Percentiles rank a stretch among this genome's conserved stretches.
Evolutionary conservation across 2,329 filamentous ascomycete genomes (phyloP).

Genomic region (Emydomyces testavorans): DNA sequence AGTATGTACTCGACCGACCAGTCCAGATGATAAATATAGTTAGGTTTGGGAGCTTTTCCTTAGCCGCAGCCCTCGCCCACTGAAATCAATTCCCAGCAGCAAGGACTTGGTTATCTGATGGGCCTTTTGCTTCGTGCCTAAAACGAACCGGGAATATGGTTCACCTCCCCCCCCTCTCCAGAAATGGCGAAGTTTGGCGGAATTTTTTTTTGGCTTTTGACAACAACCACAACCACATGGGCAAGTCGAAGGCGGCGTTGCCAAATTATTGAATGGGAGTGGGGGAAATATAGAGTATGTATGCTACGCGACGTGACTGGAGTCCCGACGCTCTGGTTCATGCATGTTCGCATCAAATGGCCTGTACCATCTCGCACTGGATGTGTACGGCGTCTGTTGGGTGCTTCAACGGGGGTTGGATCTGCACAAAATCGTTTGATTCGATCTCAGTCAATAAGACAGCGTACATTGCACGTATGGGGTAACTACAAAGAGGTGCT

Average conservation of each 20-base stretch:
- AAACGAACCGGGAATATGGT: conserved; percentile 7
- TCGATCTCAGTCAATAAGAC: too few relatives aligned
- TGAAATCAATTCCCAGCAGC: not conserved
- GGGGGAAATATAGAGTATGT: not conserved
- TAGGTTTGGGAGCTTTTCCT: not conserved
- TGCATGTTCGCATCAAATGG: conserved; percentile 6
- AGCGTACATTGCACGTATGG: not conserved
- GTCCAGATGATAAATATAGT: not conserved
- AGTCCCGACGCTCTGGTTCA: conserved; percentile 7
- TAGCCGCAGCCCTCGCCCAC: conserved; percentile 6
- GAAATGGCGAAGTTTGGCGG: not conserved
- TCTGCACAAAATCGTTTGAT: not conserved
- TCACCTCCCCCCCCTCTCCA: not conserved
- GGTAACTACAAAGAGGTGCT: not conserved
- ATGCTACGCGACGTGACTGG: conserved; percentile 2
- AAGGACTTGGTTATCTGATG: not conserved
- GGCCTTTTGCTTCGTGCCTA: not conserved
- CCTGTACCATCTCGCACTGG: not conserved
- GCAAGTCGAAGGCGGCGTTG: not conserved
- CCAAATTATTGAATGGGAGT: not conserved
- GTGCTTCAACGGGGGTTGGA: conserved; percentile 7
- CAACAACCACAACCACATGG: conserved; percentile 11
- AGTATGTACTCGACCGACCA: not conserved
- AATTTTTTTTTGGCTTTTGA: not conserved
- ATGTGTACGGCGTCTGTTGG: not conserved